phyloP scores from a whole-genome alignment of 75 land plant species.

The Sequoiadendron giganteum region DNA sequence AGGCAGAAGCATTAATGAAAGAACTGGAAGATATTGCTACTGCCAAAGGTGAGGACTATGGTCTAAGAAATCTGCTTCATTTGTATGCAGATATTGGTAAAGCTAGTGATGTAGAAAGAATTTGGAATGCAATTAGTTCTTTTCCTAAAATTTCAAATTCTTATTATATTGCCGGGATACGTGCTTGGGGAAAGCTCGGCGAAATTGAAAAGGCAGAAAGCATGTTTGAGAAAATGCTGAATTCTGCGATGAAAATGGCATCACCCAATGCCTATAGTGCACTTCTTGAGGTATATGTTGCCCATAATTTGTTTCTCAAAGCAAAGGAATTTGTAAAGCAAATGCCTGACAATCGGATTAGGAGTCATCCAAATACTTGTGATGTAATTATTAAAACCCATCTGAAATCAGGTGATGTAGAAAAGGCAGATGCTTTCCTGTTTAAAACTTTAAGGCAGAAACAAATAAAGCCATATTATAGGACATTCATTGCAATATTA shows the following conservation, averaged over 20 bases:
- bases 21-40: slow-evolving; percentile 51
- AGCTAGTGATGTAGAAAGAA: slow-evolving; percentile 45
- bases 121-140: slow-evolving; percentile 45
- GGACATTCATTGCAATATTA: slow-evolving; percentile 34
- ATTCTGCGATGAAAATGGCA: slow-evolving; percentile 20
- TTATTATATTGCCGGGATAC: slow-evolving; percentile 40
- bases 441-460: slow-evolving; percentile 29
- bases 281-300: slow-evolving; percentile 41
- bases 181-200: slow-evolving; percentile 65
- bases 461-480: slow-evolving; percentile 33
- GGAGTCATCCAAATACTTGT: slow-evolving; percentile 26
- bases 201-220: slow-evolving; percentile 57
- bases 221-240: slow-evolving; percentile 30
- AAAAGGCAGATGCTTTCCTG: slow-evolving; percentile 51
- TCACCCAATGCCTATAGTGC: slow-evolving; percentile 23
- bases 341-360: slow-evolving; percentile 27
- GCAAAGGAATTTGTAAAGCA: slow-evolving; percentile 43
- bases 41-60: slow-evolving; percentile 24
- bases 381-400: slow-evolving; percentile 45
- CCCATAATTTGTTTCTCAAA: slow-evolving; percentile 34
- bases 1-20: slow-evolving; percentile 54
- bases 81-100: slow-evolving; percentile 61
- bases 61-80: slow-evolving; percentile 38
- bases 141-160: slow-evolving; percentile 25
- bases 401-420: slow-evolving; percentile 45